Percentiles rank a stretch among this genome's conserved stretches.
Evolutionary conservation across 805 yeast genomes (phyloP).

Genomic region (Yarrowia keelungensis): DNA sequence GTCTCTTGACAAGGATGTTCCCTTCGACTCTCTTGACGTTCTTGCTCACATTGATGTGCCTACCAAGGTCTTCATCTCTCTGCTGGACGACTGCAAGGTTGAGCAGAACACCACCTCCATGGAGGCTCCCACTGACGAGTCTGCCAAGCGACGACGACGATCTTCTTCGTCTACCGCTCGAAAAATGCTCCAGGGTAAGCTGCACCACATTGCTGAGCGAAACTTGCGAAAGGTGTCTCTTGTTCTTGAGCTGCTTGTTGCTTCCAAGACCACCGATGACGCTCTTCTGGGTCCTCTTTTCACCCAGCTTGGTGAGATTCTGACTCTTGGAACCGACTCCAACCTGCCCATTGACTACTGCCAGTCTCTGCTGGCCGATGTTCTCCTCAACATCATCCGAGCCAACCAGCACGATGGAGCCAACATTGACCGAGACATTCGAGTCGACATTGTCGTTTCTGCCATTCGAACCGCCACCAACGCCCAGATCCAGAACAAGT

Average conservation of each 20-base stretch:
- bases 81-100: conserved; percentile 67
- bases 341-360: conserved; percentile 89
- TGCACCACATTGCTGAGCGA: conserved; percentile 74
- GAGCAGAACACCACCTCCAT: conserved; percentile 53
- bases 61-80: conserved; percentile 62
- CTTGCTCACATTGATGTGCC: conserved; percentile 64
- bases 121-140: conserved; percentile 47
- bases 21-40: conserved; percentile 56
- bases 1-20: conserved; percentile 52
- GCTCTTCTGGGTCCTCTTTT: conserved; percentile 50
- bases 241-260: conserved; percentile 79
- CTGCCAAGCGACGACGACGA: conserved; percentile 72
- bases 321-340: conserved; percentile 83
- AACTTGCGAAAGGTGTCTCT: conserved; percentile 81
- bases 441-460: conserved; percentile 90
- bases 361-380: conserved; percentile 87
- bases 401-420: conserved; percentile 61
- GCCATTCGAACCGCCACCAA: conserved; percentile 87
- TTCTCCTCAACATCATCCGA: conserved; percentile 69
- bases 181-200: conserved; percentile 57
- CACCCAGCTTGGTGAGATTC: conserved; percentile 51
- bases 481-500: conserved; percentile 93
- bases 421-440: conserved; percentile 50
- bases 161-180: conserved; percentile 79
- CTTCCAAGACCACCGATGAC: conserved; percentile 46